Evolutionary conservation across 345 rosid genomes (phyloP), one percentile per base, ranked within the genome.

Genomic region (Boechera divaricarpa): DNA sequence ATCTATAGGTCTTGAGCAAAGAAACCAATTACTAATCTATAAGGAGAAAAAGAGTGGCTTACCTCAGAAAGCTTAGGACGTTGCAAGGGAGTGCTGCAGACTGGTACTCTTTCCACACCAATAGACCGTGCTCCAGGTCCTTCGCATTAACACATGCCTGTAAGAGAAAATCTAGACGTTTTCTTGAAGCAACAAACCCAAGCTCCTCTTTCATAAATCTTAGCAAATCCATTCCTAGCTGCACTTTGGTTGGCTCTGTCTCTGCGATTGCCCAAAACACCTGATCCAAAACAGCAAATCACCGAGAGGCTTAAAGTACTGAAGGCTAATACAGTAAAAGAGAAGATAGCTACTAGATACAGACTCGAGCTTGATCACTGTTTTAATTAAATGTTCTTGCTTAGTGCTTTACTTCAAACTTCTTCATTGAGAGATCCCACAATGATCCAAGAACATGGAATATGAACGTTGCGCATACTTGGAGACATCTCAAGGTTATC

Each of bases 121-220:
- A 10, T 66, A 45, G 82, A 49, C 90, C 74, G 24, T 48, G 83
- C 6, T 63, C 10, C 62, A 84, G 68, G 79, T 91, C 91, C 68
- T 82, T 88, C 33, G 93, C 90, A 42, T 75, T 84, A 18, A 73
- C 81, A 67, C 98, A 95, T 41, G 91, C 87, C 63, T 76, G 69
- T 15, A 94, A 88, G 62, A 95, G 94, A 85, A 89, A 89, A 75
- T 95, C 99, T 0, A 92, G 88, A 75, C 90, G 71, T 74, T 84
- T 92, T 69, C 97, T 80, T 31, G 98, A 82, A 45, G 94, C 97
- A 55, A 62, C 66, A 62, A 89, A 53, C 73, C 87, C 88, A 47
- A 92, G 73, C 64, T 95, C 94, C 18, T 86, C 76, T 78, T 89
- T 90, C 28, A 88, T 74, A 18, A 68, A 82, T 68, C 58, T 80